These are phyloP conservation scores for Alternaria sp. DNA, from an alignment of 2,329 filamentous ascomycete species.

Conservation along the genomic window DNA sequence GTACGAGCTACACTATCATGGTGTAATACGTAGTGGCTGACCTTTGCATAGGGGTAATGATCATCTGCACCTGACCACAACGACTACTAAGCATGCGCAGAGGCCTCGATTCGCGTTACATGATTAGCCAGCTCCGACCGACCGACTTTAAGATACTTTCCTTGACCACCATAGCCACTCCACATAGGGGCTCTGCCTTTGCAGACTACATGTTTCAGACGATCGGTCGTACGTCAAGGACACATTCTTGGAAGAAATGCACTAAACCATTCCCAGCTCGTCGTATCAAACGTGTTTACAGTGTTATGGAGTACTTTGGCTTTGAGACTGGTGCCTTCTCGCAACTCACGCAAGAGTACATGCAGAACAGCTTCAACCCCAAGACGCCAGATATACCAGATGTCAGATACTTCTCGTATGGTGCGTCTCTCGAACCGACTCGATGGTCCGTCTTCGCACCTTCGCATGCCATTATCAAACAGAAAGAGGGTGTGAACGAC, in stretches of 20 bases:
- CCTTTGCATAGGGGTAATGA: slow-evolving; percentile 47
- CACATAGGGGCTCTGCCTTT: slow-evolving; percentile 68
- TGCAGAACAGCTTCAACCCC: slow-evolving; percentile 67
- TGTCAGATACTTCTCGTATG: slow-evolving; percentile 70
- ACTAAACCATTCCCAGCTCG: slow-evolving; percentile 40
- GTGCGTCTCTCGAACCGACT: slow-evolving; percentile 64
- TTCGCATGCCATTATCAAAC: slow-evolving; percentile 63
- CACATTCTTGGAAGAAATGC: slow-evolving; percentile 11
- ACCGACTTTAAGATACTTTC: slow-evolving; percentile 78
- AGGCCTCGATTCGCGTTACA: slow-evolving; percentile 69
- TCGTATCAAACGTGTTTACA: slow-evolving; percentile 64
- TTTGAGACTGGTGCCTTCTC: slow-evolving; percentile 68
- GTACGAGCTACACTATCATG: slow-evolving; percentile 23
- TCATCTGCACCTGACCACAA: not conserved
- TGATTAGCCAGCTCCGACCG: slow-evolving; percentile 67
- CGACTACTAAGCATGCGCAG: slow-evolving; percentile 48
- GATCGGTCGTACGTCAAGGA: slow-evolving; percentile 62
- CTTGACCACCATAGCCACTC: slow-evolving; percentile 69
- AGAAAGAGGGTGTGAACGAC: slow-evolving; percentile 67
- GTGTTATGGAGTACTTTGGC: slow-evolving; percentile 61
- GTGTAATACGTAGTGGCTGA: slow-evolving; percentile 23
- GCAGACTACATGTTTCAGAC: slow-evolving; percentile 68
- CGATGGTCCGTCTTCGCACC: slow-evolving; percentile 66
- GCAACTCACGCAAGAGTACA: slow-evolving; percentile 68
- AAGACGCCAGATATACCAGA: slow-evolving; percentile 63